Base-by-base conservation (phyloP, 2,329 filamentous ascomycete genomes). In the Pezicula radicicola region DNA sequence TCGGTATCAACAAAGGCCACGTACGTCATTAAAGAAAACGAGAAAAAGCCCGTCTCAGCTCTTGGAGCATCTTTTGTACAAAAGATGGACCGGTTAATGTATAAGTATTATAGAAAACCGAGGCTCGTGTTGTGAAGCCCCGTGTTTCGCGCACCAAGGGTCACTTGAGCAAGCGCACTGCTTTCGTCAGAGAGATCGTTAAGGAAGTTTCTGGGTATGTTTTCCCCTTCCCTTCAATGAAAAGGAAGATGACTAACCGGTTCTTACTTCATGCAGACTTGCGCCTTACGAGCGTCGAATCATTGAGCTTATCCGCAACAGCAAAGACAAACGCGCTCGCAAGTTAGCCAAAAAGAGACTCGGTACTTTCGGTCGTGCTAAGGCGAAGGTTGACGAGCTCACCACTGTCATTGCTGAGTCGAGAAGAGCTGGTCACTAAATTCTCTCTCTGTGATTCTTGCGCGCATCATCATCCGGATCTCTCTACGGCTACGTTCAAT, bases 281-380 rank as follows among this genome's bases (percentile, higher is more conserved):
- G 90, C 90, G 67, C 90, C 90, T 70, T 94, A 99, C 76, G 94
- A 99, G 87, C 93, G 94, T 78, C 91, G 94, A 73, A 90, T 99
- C 68, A 96, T 99, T 74, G 94, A 99, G 85, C 82, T 99, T 74
- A 88, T 99, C 78, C 91, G 94, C 71, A 99, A 99, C 89, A 88
- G 84, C 82, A 95, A 96, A 83, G 94, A 99, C 80, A 97, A 97
- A 90, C 91, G 93, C 78, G 93, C 93, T 71, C 86, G 93, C 69
- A 97, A 97, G 88, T 89, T 97, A 72, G 93, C 93, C 71, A 97
- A 97, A 92, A 97, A 96, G 89, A 87, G 93, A 88, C 92, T 99
- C 82, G 94, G 94, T 75, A 97, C 94, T 68, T 97, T 97, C 78
- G 89, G 90, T 72, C 93, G 94, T 77, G 93, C 93, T 72, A 99